phyloP scores from a whole-genome alignment of 2,329 filamentous ascomycete species.

The Rasamsonia emersonii region DNA sequence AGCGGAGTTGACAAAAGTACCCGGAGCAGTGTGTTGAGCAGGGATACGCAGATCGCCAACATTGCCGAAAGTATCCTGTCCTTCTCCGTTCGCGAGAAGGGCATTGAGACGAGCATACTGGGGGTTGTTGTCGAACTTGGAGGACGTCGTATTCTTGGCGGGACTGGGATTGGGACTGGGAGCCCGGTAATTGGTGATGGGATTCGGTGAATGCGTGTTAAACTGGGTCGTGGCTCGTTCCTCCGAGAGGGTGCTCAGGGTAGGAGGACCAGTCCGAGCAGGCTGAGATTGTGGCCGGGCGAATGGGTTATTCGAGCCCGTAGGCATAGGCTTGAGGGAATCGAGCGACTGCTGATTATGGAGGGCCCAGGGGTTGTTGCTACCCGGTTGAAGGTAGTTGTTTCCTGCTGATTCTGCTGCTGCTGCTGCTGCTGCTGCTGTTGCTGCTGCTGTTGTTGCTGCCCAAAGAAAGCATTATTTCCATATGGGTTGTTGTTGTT shows the following conservation, averaged over 20 bases:
- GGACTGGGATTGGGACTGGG: slow-evolving; percentile 30
- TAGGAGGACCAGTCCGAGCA: slow-evolving; percentile 53
- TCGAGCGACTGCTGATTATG: slow-evolving; percentile 51
- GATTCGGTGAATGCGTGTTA: no score
- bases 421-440: slow-evolving; percentile 40
- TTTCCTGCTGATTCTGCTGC: slow-evolving; percentile 36
- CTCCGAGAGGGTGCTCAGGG: slow-evolving; percentile 68
- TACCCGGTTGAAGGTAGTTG: slow-evolving; percentile 64
- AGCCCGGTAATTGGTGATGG: slow-evolving; percentile 41
- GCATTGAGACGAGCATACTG: slow-evolving; percentile 71
- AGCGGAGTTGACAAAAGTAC: slow-evolving; percentile 92
- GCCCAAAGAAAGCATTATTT: slow-evolving; percentile 40
- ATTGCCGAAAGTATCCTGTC: slow-evolving; percentile 95
- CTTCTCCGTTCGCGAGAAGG: slow-evolving; percentile 77
- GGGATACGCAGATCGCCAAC: slow-evolving; percentile 93
- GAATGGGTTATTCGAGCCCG: slow-evolving; percentile 97
- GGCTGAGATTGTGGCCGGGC: slow-evolving; percentile 53
- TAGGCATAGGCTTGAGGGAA: slow-evolving; percentile 69
- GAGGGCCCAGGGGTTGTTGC: slow-evolving; percentile 87
- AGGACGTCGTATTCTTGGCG: slow-evolving; percentile 24
- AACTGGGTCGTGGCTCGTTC: slow-evolving; percentile 66
- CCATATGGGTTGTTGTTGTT: slow-evolving; percentile 51
- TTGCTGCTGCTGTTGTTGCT: slow-evolving; percentile 34
- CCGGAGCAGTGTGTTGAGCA: slow-evolving; percentile 90
- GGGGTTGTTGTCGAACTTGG: slow-evolving; percentile 39